Evolutionary conservation across 495 filamentous ascomycete species (phyloP), one percentile per base, ranked within the genome.

Genomic region (Talaromyces stipitatus): DNA sequence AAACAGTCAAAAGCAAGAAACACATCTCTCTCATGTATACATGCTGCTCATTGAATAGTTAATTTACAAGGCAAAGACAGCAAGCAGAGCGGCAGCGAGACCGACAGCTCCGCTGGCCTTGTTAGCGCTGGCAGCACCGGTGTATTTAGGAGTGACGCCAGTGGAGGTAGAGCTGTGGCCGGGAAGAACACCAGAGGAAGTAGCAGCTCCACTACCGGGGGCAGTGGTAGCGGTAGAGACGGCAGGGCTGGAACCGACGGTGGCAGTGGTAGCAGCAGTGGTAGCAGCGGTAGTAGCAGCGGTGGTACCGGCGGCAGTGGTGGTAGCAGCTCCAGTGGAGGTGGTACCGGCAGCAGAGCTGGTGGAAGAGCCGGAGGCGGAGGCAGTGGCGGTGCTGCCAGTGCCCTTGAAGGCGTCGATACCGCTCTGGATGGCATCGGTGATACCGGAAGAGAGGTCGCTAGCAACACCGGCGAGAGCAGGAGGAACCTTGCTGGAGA

Each of bases 401-500:
- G 52, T 56, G 27, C 57, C 52, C 24, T 48, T 29, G 55, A 67
- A 69, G 55, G 57, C 59, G 36, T 63, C 59, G 41, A 70, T 30
- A 54, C 67, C 67, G 47, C 58, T 62, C 51, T 69, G 62, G 52
- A 77, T 64, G 50, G 68, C 64, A 27, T 61, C 56, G 52, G 68
- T 68, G 64, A 75, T 68, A 36, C 64, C 59, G 18, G 63, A 52
- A 32, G 73, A 61, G 46, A 71, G 65, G 20, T 58, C 32, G 46
- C 50, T 27, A 23, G 70, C 74, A 33, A 66, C 56, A 11, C 50
- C 58, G 28, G 59, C 54, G 4, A 64, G 62, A 12, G 52, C 60
- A 29, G 58, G 20, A 33, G 74, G 72, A 4, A 78, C 65, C 66
- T 70, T 69, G 36, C 55, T 45, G 55, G 66, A 64, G 50, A 74